Evolutionary conservation across 768 basidiomycete species (phyloP), one percentile per base, ranked within the genome.

Genomic region (Macrolepiota dolichaula): DNA sequence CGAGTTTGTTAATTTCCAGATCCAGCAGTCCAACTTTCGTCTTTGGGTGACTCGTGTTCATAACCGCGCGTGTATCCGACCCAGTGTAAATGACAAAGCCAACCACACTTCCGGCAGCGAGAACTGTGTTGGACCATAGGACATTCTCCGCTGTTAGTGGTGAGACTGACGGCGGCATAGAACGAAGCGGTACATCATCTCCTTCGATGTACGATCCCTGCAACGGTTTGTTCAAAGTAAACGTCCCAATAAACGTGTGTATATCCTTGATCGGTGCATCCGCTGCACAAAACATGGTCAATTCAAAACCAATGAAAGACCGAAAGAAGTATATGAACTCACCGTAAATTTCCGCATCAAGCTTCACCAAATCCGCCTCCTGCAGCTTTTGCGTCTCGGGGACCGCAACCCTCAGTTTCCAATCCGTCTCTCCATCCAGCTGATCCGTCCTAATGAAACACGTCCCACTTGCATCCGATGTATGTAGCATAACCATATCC

Each of bases 391-490:
- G 95, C 47, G 88, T 90, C 25, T 88, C 82, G 2, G 89, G 84
- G 0, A 96, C 88, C 1, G 96, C 95, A 1, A 97, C 91, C 3
- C 92, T 85, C 52, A 98, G 78, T 72, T 99, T 99, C 97, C 97
- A 98, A 68, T 99, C 97, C 3, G 97, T 99, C 75, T 99, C 97
- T 46, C 97, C 97, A 65, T 99, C 97, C 29, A 99, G 81, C 70
- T 98, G 97, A 74, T 99, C 97, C 1, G 96, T 99, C 10, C 97
- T 84, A 63, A 99, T 93, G 73, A 98, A 99, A 72, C 96, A 98
- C 1, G 95, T 95, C 2, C 97, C 97, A 25, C 89, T 88, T 2
- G 85, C 75, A 68, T 99, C 96, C 3, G 87, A 89, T 0, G 97
- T 98, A 46, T 88, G 85, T 10, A 99, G 79, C 10, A 99, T 80